Evolutionary conservation across 2,329 filamentous ascomycete species (phyloP), one percentile per base, ranked within the genome.

Genomic region (Paraphaeosphaeria minitans): DNA sequence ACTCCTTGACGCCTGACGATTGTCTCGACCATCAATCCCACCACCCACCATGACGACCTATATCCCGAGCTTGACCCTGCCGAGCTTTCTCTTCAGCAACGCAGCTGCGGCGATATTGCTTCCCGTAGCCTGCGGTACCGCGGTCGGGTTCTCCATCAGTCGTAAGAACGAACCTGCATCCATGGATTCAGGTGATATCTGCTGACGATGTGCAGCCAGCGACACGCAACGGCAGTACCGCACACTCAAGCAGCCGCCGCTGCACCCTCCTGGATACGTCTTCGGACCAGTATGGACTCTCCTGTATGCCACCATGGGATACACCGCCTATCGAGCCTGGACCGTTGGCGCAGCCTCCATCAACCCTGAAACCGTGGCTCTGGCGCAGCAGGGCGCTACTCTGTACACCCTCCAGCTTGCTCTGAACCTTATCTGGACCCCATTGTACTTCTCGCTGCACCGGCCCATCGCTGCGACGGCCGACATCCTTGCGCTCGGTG

Each of bases 391-490:
- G 65, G 89, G 88, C 64, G 89, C 91, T 59, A 91, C 89, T 0
- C 83, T 97, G 27, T 97, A 97, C 81, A 90, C 90, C 2, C 82
- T 92, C 60, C 93, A 97, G 78, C 87, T 97, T 8, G 90, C 84
- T 12, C 82, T 97, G 53, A 97, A 97, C 76, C 81, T 96, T 31
- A 77, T 89, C 55, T 98, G 92, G 92, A 97, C 93, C 85, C 93
- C 93, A 13, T 84, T 97, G 14, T 97, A 97, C 84, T 97, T 97
- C 74, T 84, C 85, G n/a, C 73, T 89, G 50, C 88, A 88, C 64
- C 85, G 86, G n/a, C 92, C 93, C 1, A 82, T 89, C 53, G 85
- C 87, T 70, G 93, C 93, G 4, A 87, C 91, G 7, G 83, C 84
- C 27, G 91, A 97, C 73, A 89, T 96, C 52, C 78, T 91, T 27